phyloP scores from a whole-genome alignment of 192 early-diverging fungal genomes.

The Backusella mclennaniae region DNA sequence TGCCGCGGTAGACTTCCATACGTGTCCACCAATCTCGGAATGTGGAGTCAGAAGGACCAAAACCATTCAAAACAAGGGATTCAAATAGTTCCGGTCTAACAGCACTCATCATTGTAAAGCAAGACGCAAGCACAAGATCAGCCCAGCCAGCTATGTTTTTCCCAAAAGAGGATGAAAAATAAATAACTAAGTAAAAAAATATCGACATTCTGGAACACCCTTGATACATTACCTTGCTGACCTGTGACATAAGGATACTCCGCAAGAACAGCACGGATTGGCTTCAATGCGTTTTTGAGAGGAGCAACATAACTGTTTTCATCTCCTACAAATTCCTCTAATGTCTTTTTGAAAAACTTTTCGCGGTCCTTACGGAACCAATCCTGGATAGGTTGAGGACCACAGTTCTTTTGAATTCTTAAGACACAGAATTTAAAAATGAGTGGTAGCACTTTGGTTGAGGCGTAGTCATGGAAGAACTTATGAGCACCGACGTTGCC shows the following conservation, averaged over 20 bases:
- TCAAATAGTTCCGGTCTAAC: conserved; percentile 38
- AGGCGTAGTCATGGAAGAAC: conserved; percentile 43
- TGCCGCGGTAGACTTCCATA: conserved; percentile 26
- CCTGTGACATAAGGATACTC: conserved; percentile 37
- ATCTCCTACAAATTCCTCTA: conserved; percentile 35
- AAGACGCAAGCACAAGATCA: conserved; percentile 37
- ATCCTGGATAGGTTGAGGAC: conserved; percentile 19
- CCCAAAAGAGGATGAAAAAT: neutral
- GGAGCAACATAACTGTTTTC: conserved; percentile 14
- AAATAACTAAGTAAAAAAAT: neutral
- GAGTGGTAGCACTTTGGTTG: conserved; percentile 22
- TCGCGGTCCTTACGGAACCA: conserved; percentile 43
- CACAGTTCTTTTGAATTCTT: conserved; percentile 27
- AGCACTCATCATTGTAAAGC: conserved; percentile 31
- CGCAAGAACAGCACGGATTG: conserved; percentile 25
- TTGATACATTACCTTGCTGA: conserved; percentile 32
- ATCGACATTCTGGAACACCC: neutral
- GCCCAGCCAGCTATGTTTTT: conserved; percentile 38
- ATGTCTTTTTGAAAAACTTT: conserved; percentile 29
- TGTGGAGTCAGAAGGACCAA: conserved; percentile 25
- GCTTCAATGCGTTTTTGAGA: conserved; percentile 26
- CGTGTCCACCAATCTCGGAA: conserved; percentile 39
- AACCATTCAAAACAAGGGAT: conserved; percentile 29
- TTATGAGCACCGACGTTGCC: conserved; percentile 32
- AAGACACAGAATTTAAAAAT: conserved; percentile 34